Evolutionary conservation across 2,329 filamentous ascomycete genomes (phyloP).

Genomic region (Cryphonectria parasitica): DNA sequence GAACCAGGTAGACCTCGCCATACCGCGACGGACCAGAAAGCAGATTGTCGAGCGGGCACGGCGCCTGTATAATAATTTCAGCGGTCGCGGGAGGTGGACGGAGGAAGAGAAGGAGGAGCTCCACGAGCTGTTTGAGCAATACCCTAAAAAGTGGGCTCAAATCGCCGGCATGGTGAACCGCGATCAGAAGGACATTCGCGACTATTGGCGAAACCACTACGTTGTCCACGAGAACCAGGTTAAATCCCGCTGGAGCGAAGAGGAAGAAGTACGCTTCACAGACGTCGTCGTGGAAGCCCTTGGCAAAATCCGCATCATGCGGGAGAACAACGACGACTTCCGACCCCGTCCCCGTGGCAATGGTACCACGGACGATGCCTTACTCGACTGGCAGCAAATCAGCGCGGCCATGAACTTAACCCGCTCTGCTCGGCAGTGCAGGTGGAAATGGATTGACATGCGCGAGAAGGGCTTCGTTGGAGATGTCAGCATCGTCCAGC

Average conservation of each 20-base stretch:
- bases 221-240: constrained; percentile 58
- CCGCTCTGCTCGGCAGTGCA: constrained; percentile 69
- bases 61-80: constrained; percentile 68
- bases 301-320: constrained; percentile 47
- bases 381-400: constrained; percentile 69
- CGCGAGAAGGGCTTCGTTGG: constrained; percentile 36
- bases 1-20: constrained; percentile 50
- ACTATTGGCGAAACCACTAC: constrained; percentile 72
- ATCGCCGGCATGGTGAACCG: constrained; percentile 68
- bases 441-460: constrained; percentile 66
- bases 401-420: constrained; percentile 64
- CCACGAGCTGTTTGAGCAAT: constrained; percentile 47
- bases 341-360: constrained; percentile 32
- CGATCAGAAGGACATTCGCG: constrained; percentile 66
- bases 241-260: constrained; percentile 61
- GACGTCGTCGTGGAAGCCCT: constrained; percentile 58
- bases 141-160: constrained; percentile 62
- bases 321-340: constrained; percentile 36
- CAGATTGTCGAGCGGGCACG: constrained; percentile 62
- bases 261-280: constrained; percentile 61
- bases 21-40: constrained; percentile 54
- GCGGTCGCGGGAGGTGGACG: constrained; percentile 63
- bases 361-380: constrained; percentile 49
- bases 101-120: constrained; percentile 61
- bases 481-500: constrained; percentile 29